Evolutionary conservation across 139 green algal genomes (phyloP).

Genomic region (Micractinium sp.): DNA sequence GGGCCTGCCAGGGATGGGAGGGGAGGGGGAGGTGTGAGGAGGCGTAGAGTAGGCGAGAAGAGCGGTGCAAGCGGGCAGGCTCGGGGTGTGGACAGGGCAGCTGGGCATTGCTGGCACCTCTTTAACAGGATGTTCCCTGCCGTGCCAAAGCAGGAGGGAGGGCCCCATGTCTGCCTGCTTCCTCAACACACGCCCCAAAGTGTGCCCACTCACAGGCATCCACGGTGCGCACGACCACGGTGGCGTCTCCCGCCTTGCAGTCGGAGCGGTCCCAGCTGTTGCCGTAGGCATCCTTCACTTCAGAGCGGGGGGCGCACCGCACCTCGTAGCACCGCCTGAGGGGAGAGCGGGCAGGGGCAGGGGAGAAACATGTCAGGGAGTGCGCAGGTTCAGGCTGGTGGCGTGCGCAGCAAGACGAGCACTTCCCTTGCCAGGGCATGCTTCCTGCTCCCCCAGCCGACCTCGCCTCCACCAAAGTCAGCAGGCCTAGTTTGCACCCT

Average conservation of each 20-base stretch:
- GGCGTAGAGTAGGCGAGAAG: neutral
- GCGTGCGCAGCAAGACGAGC: neutral
- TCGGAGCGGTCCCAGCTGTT: neutral
- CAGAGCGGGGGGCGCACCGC: slow-evolving; percentile 2
- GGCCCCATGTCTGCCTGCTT: no score
- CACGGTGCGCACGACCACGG: slow-evolving; percentile 41
- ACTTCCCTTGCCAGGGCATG: no score
- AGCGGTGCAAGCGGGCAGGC: neutral
- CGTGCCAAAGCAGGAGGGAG: no score
- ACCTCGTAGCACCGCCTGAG: slow-evolving; percentile 49
- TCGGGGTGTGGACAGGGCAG: neutral
- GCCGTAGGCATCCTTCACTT: slow-evolving; percentile 27
- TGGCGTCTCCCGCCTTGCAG: neutral
- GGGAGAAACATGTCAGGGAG: neutral
- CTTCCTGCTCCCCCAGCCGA: no score
- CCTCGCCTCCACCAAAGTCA: no score
- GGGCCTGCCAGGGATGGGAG: slow-evolving; percentile 17
- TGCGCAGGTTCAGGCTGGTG: neutral
- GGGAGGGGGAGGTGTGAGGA: neutral
- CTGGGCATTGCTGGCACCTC: neutral
- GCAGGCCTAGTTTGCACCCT: no score
- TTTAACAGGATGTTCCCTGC: neutral
- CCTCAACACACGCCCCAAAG: no score
- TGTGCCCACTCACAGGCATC: slow-evolving; percentile 29
- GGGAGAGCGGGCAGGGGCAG: neutral